Evolutionary conservation across 2,329 filamentous ascomycete species (phyloP), one percentile per base, ranked within the genome.

Genomic region (Pyricularia pennisetigena): DNA sequence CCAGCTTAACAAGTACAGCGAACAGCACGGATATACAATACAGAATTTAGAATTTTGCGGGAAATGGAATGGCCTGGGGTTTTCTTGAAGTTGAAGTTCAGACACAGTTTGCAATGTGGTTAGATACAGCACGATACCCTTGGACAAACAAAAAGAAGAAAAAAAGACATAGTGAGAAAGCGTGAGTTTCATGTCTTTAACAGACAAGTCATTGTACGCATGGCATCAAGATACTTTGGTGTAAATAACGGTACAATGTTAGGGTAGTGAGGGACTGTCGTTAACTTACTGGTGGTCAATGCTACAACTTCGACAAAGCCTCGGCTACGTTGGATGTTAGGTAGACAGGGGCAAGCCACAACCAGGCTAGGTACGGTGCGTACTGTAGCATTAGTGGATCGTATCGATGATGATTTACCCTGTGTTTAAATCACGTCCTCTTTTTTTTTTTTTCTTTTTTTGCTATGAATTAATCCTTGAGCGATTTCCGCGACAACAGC

Each of bases 61-160:
- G 23, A 24, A 26, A 26, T 62, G 59, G 59, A 28, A 28, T 14
- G 24, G 59, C 14, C 7, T 28, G 59, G 24, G 59, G 12, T 20
- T 28, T 28, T 23, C n/a, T n/a, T n/a, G n/a, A n/a, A n/a, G n/a
- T 26, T 23, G 24, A 20, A 62, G 28, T 26, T 29, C 24, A 28
- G 28, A 24, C 14, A 62, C 24, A 62, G 26, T 12, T 62, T 29
- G 23, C 4, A 7, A 62, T 26, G 59, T 62, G 59, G 28, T 62
- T 62, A 62, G 59, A 62, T 62, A 62, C 59, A 62, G 59, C 59
- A 62, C 59, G 59, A 62, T 62, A 62, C 59, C 59, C 59, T 62
- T 62, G 24, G 59, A n/a, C n/a, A n/a, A n/a, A n/a, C n/a, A n/a
- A n/a, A n/a, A n/a, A n/a, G n/a, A n/a, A n/a, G 14, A 23, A 29